phyloP scores from a whole-genome alignment of 2,329 filamentous ascomycete species.

The Monosporascus cannonballus region DNA sequence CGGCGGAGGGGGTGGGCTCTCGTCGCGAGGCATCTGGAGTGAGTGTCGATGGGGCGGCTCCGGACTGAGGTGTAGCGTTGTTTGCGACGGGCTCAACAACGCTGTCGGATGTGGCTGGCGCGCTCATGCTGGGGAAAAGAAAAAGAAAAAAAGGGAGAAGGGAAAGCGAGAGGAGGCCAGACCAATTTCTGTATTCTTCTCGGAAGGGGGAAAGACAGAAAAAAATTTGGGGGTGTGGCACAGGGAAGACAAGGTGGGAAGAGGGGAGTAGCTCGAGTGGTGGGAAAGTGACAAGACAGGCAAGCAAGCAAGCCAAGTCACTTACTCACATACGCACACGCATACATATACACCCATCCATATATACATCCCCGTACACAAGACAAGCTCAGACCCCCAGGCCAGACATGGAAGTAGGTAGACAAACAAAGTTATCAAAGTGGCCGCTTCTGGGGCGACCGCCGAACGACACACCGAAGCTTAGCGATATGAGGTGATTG shows the following conservation, averaged over 20 bases:
- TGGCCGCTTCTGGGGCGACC: constrained; percentile 23
- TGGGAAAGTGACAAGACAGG: constrained; percentile 12
- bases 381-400: no score
- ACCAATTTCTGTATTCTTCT: constrained; percentile 17
- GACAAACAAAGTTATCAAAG: constrained; percentile 9
- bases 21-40: constrained; percentile 55
- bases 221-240: constrained; percentile 26
- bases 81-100: constrained; percentile 30
- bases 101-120: constrained; percentile 26
- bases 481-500: constrained; percentile 10
- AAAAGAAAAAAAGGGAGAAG: constrained; percentile 19
- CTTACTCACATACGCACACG: neutral
- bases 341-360: neutral
- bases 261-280: constrained; percentile 13
- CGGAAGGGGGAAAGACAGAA: constrained; percentile 20
- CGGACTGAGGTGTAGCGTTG: constrained; percentile 23
- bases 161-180: constrained; percentile 22
- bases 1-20: constrained; percentile 56
- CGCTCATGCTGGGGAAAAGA: constrained; percentile 31
- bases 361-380: no score
- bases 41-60: constrained; percentile 23
- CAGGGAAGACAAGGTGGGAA: constrained; percentile 19
- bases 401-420: constrained; percentile 17
- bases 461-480: constrained; percentile 21
- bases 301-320: constrained; percentile 20